Conservation (phyloP, 495 filamentous ascomycete genomes). For the Cercophora scortea region DNA sequence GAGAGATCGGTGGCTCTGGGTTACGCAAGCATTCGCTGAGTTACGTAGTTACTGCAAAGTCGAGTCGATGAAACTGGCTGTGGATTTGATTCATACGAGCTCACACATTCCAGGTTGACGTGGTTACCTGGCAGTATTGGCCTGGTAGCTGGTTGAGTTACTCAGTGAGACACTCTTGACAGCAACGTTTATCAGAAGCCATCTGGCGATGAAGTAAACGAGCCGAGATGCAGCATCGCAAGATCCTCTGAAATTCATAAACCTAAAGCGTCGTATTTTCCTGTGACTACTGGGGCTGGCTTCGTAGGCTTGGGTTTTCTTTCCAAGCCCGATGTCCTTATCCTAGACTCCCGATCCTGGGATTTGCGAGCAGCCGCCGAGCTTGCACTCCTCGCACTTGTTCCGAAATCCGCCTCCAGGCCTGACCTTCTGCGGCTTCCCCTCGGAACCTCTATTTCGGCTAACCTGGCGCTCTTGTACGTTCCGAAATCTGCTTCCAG, state of each 20-base stretch:
- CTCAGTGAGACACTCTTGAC: too few species aligned
- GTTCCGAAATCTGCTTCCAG: too few species aligned
- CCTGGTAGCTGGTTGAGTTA: too few species aligned
- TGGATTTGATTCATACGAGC: background rate
- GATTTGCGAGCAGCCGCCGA: background rate
- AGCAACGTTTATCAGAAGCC: too few species aligned
- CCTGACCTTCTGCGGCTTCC: too few species aligned
- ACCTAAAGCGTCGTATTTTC: constrained; percentile 21
- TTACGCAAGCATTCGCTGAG: background rate
- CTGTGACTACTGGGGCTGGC: constrained; percentile 7
- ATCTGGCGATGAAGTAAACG: background rate
- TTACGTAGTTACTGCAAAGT: too few species aligned
- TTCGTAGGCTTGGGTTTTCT: constrained; percentile 8
- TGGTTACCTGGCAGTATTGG: too few species aligned
- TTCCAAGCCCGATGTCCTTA: constrained; percentile 14
- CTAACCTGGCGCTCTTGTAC: background rate
- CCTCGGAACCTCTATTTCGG: background rate
- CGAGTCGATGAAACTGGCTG: too few species aligned
- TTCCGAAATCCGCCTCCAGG: too few species aligned
- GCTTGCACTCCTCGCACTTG: too few species aligned
- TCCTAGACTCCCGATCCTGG: background rate
- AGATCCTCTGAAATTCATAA: constrained; percentile 11
- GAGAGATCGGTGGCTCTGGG: background rate
- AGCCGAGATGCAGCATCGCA: too few species aligned
- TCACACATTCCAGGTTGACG: background rate